phyloP scores from a whole-genome alignment of 2,329 filamentous ascomycete genomes.

The Teratosphaeria nubilosa region DNA sequence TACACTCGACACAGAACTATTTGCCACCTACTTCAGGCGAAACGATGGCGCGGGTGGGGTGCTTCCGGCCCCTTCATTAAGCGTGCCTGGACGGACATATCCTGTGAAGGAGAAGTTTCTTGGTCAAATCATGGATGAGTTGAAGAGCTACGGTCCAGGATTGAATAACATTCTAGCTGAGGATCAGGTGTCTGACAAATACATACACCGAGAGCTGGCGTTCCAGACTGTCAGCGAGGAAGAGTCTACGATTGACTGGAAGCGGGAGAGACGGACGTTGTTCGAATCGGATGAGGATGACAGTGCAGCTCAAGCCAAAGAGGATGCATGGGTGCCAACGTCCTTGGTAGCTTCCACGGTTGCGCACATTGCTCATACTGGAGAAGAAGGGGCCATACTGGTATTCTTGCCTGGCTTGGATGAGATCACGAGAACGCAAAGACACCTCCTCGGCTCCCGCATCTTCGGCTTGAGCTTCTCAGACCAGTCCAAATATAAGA shows the following conservation, averaged over 20 bases:
- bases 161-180: slow-evolving; percentile 8
- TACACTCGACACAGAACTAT: slow-evolving; percentile 36
- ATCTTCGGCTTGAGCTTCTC: slow-evolving; percentile 32
- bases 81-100: slow-evolving; percentile 35
- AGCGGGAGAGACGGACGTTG: slow-evolving; percentile 19
- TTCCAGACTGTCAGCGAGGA: slow-evolving; percentile 7
- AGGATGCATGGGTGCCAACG: slow-evolving; percentile 31
- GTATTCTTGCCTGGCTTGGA: slow-evolving; percentile 39
- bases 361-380: slow-evolving; percentile 36
- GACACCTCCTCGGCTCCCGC: slow-evolving; percentile 19
- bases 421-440: slow-evolving; percentile 27
- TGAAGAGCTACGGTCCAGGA: slow-evolving; percentile 17
- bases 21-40: slow-evolving; percentile 34
- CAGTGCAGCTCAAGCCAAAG: slow-evolving; percentile 19
- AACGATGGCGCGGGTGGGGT: slow-evolving; percentile 12
- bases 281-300: slow-evolving; percentile 13
- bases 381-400: slow-evolving; percentile 35
- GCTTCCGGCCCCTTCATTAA: slow-evolving; percentile 31
- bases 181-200: slow-evolving; percentile 8
- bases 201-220: slow-evolving; percentile 11
- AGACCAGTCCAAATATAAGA: slow-evolving; percentile 30
- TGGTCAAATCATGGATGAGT: slow-evolving; percentile 28
- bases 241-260: slow-evolving; percentile 31
- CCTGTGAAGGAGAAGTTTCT: slow-evolving; percentile 35
- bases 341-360: slow-evolving; percentile 36